Evolutionary conservation across 2,329 filamentous ascomycete genomes (phyloP), one percentile per base, ranked within the genome.

Genomic region (Scytalidium lignicola): DNA sequence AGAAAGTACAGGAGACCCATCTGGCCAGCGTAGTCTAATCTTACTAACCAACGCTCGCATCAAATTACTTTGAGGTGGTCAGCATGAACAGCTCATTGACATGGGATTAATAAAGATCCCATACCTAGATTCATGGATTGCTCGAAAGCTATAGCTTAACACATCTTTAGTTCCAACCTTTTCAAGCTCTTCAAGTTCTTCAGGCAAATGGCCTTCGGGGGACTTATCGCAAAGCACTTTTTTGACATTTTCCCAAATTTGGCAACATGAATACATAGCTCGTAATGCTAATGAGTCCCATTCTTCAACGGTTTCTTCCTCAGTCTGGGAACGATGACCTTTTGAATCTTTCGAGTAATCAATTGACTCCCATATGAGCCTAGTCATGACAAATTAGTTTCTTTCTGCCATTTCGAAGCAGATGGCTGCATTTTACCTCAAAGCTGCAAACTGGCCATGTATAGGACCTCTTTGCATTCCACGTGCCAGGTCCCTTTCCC

Each of bases 111-210:
- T 37, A 26, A 15, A 17, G 13, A 26, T 13, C 51, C 48, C 69
- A 52, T 71, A 90, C 86, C 89, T 96, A 20, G 91, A 89, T 69
- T 99, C 93, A 54, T 96, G 92, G n/a, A 96, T 75, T 5, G 90
- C 89, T 58, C 93, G 82, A 78, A 96, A 99, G 54, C 90, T 96
- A 66, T 93, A 99, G 56, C 92, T 97, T 43, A 99, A 70, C 17
- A 95, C 78, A 59, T 95, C 90, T 63, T 96, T 97, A 0, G 90
- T 90, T 46, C 87, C 85, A 2, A 90, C 75, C 1, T 84, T 86
- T 3, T 85, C 78, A 15, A 80, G 71, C 28, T 86, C 84, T 47
- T 87, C 81, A n/a, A 89, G 66, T 21, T 92, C 88, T 46, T 91
- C 83, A 0, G 85, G 86, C 3, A 89, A 72, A 65, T 93, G 85